phyloP scores from a whole-genome alignment of 331 rosid genomes.

The Dryas integrifolia region DNA sequence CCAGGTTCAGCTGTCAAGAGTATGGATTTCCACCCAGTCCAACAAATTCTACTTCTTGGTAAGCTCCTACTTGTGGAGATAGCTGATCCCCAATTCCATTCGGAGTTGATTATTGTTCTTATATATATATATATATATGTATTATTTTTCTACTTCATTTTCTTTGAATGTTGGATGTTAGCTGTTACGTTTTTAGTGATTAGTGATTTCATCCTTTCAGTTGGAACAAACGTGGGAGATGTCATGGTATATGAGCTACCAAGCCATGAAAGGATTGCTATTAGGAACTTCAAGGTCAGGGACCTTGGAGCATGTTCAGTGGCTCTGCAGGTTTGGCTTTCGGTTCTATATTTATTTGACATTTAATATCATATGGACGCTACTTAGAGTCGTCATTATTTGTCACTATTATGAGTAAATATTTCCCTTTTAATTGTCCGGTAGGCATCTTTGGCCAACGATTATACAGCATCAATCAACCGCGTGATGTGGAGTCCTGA shows the following conservation, averaged over 20 bases:
- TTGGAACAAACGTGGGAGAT: constrained; percentile 92
- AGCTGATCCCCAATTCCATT: background rate
- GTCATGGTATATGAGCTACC: constrained; percentile 86
- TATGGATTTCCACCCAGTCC: constrained; percentile 92
- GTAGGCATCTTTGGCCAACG: constrained; percentile 71
- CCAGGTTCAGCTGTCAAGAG: constrained; percentile 80
- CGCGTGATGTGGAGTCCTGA: constrained; percentile 99
- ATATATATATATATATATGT: background rate
- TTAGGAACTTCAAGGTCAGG: constrained; percentile 80
- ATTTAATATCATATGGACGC: constrained; percentile 18
- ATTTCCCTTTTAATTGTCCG: constrained; percentile 32
- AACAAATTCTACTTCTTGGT: constrained; percentile 92
- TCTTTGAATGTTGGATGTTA: constrained; percentile 12
- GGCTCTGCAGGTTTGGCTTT: constrained; percentile 70
- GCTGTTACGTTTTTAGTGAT: constrained; percentile 6
- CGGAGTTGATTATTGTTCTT: background rate
- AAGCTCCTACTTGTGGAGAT: constrained; percentile 20
- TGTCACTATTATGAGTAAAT: constrained; percentile 10
- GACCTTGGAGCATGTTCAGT: constrained; percentile 61
- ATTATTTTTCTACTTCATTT: constrained; percentile 8
- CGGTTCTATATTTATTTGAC: constrained; percentile 4
- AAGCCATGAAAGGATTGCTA: constrained; percentile 70
- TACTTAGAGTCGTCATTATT: constrained; percentile 8
- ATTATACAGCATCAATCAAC: constrained; percentile 74
- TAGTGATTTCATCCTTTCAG: constrained; percentile 39